Evolutionary conservation across 2,329 filamentous ascomycete genomes (phyloP), one percentile per base, ranked within the genome.

Genomic region (Aspergillus sp.): DNA sequence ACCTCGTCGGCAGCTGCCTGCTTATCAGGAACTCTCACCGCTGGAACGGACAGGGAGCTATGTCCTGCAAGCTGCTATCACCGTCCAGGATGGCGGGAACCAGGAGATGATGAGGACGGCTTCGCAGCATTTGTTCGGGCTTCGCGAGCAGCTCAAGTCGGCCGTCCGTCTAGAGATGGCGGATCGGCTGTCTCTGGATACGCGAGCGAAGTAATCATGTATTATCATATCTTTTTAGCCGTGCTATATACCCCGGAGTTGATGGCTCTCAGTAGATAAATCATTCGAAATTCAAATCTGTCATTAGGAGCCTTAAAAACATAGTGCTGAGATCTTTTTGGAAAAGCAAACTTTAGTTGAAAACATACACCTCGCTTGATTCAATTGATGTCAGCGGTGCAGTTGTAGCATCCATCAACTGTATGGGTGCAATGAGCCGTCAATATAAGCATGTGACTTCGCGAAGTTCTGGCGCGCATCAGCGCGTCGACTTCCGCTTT

Each of bases 111-210:
- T 85, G 66, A 83, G 83, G 55, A 74, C 75, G 28, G 86, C 82
- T 0, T 82, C 82, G 25, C 77, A 81, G 60, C 84, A 88, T 69
- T 69, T 89, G 45, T 76, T 84, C 65, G 76, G 72, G 1, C 79
- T 88, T 64, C 84, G 83, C 66, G 80, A 83, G 58, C 77, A 80
- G 59, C 78, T 89, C 73, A 85, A 82, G 66, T 76, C 75, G 9
- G 83, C 82, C 15, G 81, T 89, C 21, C 82, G 85, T 55, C 69
- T 89, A 65, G 78, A 81, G 50, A 79, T 83, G 49, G 84, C 83
- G 1, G 85, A 89, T 72, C 78, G 87, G 53, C 72, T 89, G 53
- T 78, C 82, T 25, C 74, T 89, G 63, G 86, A 89, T 69, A 86
- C 85, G 3, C 79, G 86, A 58, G 83, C 86, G 41, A 87, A 83